phyloP scores from a whole-genome alignment of 108 stramenopile genomes.

The Conticribra weissflogii region DNA sequence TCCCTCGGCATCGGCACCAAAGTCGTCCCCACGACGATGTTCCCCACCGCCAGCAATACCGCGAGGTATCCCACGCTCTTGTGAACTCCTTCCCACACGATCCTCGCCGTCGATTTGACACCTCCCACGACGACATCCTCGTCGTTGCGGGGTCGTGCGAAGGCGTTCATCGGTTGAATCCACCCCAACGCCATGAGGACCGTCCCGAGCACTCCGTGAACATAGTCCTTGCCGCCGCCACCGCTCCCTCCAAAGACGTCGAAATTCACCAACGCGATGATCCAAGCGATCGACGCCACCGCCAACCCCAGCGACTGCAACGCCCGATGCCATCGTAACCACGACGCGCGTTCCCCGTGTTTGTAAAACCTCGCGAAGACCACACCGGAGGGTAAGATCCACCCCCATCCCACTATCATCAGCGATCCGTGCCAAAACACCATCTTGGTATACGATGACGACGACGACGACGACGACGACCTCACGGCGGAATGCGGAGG shows the following conservation, averaged over 20 bases:
- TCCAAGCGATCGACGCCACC: constrained; percentile 32
- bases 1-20: constrained; percentile 14
- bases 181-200: neutral
- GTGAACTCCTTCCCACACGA: neutral
- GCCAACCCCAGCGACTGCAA: constrained; percentile 15
- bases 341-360: neutral
- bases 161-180: neutral
- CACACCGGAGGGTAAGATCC: constrained; percentile 33
- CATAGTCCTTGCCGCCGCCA: constrained; percentile 5
- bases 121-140: neutral
- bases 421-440: constrained; percentile 37
- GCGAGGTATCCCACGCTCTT: neutral
- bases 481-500: neutral
- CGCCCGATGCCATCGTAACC: neutral
- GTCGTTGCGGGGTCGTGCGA: neutral
- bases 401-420: constrained; percentile 47
- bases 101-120: neutral
- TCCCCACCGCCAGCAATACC: neutral
- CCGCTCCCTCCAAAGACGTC: constrained; percentile 34
- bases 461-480: no score
- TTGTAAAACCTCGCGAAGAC: constrained; percentile 33
- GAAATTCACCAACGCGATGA: constrained; percentile 36
- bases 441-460: constrained; percentile 6
- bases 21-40: constrained; percentile 27
- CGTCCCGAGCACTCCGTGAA: constrained; percentile 18